Evolutionary conservation across 2,329 filamentous ascomycete genomes (phyloP), one percentile per base, ranked within the genome.

Genomic region (Paraphoma sp.): DNA sequence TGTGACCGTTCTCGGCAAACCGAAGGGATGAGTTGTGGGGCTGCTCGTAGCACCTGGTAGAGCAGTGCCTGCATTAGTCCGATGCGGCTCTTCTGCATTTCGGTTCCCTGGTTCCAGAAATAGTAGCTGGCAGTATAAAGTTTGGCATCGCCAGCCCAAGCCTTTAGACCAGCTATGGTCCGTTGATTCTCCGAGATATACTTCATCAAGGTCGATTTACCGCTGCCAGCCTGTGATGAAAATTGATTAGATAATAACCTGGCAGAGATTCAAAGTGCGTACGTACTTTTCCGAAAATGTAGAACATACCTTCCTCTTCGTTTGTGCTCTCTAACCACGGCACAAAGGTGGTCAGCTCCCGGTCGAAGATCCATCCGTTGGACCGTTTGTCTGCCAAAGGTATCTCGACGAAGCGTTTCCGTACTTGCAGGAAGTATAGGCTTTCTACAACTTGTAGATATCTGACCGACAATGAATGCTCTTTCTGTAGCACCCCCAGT

Each of bases 171-270:
- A 3, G 68, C 31, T 7, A 44, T 54, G 3, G 76, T 74, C 1
- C 56, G 56, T 1, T 59, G 4, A 17, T 61, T 10, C 28, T 63
- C 45, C 43, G 59, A 54, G 0, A 62, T 16, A 33, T 51, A 63
- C 43, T 66, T 64, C 78, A 83, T 81, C 11, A 83, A 53, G 0
- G 79, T 83, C 0, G 79, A 82, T 52, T 83, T 83, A 6, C 80
- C 81, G 17, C 79, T 79, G 0, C 81, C 80, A 2, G 80, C 73
- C 48, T n/a, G n/a, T n/a, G n/a, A n/a, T n/a, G n/a, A n/a, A n/a
- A n/a, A n/a, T n/a, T n/a, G n/a, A n/a, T n/a, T n/a, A n/a, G n/a
- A n/a, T n/a, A n/a, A n/a, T n/a, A n/a, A n/a, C n/a, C n/a, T n/a
- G n/a, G n/a, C n/a, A n/a, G n/a, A n/a, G n/a, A n/a, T n/a, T n/a